These are phyloP conservation scores for Zymoseptoria tritici DNA, from an alignment of 2,329 filamentous ascomycete species.

Conservation along the genomic window DNA sequence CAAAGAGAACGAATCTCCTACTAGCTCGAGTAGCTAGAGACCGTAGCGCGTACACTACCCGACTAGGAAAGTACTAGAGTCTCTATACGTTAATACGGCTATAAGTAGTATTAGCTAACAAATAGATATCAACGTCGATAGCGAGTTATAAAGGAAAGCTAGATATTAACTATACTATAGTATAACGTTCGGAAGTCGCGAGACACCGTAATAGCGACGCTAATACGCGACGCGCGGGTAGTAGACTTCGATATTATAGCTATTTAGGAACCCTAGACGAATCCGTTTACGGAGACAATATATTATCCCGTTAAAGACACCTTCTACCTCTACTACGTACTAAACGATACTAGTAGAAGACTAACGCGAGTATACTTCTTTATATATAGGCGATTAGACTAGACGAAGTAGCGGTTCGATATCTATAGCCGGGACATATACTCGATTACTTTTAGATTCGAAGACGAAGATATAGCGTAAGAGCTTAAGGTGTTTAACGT, in stretches of 20 bases:
- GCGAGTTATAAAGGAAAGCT: constrained; percentile 1
- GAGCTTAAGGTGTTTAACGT: no score
- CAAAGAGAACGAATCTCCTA: constrained; percentile 1
- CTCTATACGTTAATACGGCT: neutral
- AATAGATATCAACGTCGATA: constrained; percentile 2
- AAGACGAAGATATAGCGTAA: no score
- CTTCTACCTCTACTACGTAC: constrained; percentile 1
- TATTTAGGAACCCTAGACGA: constrained; percentile 4
- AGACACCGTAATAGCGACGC: constrained; percentile 1
- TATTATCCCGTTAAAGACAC: constrained; percentile 1
- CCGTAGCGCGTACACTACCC: neutral
- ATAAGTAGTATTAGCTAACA: constrained; percentile 1
- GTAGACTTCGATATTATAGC: constrained; percentile 1
- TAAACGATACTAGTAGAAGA: constrained; percentile 1
- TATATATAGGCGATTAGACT: constrained; percentile 3
- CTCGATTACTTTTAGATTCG: no score
- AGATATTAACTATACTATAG: constrained; percentile 4
- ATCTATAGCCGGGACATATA: constrained; percentile 3
- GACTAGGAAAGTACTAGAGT: constrained; percentile 1
- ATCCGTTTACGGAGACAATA: constrained; percentile 3
- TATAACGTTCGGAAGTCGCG: constrained; percentile 1
- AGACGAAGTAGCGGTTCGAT: constrained; percentile 2
- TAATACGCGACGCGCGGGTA: constrained; percentile 1
- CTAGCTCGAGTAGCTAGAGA: neutral
- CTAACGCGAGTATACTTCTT: constrained; percentile 1